Conservation (phyloP, 1,139 yeast genomes). For the Kazachstania sp. region DNA sequence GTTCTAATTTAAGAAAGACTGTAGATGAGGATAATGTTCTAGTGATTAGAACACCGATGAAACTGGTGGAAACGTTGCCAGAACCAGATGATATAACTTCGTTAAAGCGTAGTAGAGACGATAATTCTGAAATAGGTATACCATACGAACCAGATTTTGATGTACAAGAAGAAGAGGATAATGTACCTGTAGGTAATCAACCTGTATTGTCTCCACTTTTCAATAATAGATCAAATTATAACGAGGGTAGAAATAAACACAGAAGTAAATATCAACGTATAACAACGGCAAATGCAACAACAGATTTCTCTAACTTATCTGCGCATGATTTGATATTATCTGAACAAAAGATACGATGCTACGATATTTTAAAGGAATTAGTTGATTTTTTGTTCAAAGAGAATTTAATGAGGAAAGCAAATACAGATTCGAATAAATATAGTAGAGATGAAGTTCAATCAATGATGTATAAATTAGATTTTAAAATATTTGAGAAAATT, state of each 20-base stretch:
- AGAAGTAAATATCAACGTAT: background rate
- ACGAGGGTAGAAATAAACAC: background rate
- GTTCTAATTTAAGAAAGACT: conserved; percentile 21
- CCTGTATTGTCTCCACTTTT: no score
- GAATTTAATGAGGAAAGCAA: conserved; percentile 16
- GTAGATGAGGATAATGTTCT: conserved; percentile 13
- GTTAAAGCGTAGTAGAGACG: no score
- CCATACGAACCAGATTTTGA: no score
- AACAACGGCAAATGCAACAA: background rate
- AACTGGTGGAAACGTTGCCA: background rate
- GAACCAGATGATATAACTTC: no score
- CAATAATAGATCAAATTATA: no score
- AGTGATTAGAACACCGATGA: conserved; percentile 14
- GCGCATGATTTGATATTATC: conserved; percentile 15
- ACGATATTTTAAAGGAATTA: conserved; percentile 16
- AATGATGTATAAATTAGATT: conserved; percentile 23
- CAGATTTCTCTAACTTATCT: background rate
- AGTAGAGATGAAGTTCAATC: conserved; percentile 11
- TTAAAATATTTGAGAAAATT: conserved; percentile 19
- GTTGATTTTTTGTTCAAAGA: conserved; percentile 14
- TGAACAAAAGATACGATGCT: conserved; percentile 17
- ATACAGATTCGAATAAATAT: conserved; percentile 9
- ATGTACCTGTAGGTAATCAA: no score
- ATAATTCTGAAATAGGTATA: no score
- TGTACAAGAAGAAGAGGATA: no score